A percentile compares a stretch with the other conserved stretches of the same genome.
phyloP scores from a whole-genome alignment of 2,329 filamentous ascomycete genomes.

The Phialemonium atrogriseum region DNA sequence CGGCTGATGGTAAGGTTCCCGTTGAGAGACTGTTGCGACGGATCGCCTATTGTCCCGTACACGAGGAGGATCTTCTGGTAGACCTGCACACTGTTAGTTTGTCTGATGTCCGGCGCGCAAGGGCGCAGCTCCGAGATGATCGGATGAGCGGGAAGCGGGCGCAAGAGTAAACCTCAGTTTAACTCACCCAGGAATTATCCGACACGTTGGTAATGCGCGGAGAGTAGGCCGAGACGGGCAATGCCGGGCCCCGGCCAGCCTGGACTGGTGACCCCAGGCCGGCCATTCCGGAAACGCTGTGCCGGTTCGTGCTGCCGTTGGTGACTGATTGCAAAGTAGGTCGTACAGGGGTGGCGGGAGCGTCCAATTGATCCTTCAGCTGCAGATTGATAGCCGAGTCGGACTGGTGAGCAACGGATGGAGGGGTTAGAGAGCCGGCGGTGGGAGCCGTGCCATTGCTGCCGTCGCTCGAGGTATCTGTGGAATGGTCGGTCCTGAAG shows the following conservation, averaged over 20 bases:
- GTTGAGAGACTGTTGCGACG: conserved; percentile 59
- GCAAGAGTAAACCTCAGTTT: conserved; percentile 9
- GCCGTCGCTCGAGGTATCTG: conserved; percentile 53
- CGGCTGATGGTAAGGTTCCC: conserved; percentile 73
- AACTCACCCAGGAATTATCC: conserved; percentile 76
- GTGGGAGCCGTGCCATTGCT: conserved; percentile 54
- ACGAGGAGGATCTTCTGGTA: conserved; percentile 85
- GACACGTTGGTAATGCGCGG: conserved; percentile 71
- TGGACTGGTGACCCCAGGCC: conserved; percentile 48
- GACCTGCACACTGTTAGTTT: conserved; percentile 47
- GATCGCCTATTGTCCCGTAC: conserved; percentile 72
- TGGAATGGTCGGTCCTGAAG: conserved; percentile 58
- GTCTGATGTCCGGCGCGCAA: too few relatives aligned
- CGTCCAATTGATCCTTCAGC: conserved; percentile 33
- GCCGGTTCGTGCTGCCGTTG: conserved; percentile 39
- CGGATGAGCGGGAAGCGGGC: conserved; percentile 1
- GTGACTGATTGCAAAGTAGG: conserved; percentile 27
- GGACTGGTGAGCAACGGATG: conserved; percentile 60
- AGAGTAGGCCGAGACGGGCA: conserved; percentile 68
- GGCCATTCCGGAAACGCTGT: conserved; percentile 57
- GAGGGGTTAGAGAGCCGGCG: conserved; percentile 66
- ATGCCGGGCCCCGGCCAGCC: conserved; percentile 41
- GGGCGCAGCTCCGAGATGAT: neutral
- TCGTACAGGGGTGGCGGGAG: too few relatives aligned
- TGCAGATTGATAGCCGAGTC: conserved; percentile 59